phyloP scores from a whole-genome alignment of 495 filamentous ascomycete species.

The Hypoxylon intermedium region DNA sequence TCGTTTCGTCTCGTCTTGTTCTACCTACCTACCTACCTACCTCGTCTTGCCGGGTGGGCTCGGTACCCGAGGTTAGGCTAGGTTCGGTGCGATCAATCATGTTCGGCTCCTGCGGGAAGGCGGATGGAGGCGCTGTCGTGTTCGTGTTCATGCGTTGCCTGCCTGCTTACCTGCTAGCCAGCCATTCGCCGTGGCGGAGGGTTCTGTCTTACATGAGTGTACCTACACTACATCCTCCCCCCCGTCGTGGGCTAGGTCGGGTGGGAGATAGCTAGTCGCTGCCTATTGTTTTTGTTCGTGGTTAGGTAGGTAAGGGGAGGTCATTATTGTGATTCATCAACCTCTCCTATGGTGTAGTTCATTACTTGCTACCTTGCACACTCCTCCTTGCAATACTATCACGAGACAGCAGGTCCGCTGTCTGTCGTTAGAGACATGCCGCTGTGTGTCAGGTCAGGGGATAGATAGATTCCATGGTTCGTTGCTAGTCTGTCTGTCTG shows the following conservation, averaged over 20 bases:
- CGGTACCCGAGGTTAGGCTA: conserved; percentile 1
- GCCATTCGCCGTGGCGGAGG: background rate
- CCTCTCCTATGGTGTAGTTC: too few relatives aligned
- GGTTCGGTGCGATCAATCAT: background rate
- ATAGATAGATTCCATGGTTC: too few relatives aligned
- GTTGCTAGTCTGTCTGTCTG: too few relatives aligned
- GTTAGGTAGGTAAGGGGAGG: background rate
- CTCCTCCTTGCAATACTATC: too few relatives aligned
- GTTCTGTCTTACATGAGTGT: too few relatives aligned
- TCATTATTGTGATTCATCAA: too few relatives aligned
- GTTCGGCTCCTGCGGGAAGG: conserved; percentile 14
- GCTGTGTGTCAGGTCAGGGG: too few relatives aligned
- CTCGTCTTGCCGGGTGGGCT: background rate
- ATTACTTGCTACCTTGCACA: too few relatives aligned
- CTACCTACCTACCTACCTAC: background rate
- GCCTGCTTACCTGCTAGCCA: background rate
- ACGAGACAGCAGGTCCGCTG: too few relatives aligned
- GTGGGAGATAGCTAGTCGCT: background rate
- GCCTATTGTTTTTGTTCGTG: too few relatives aligned
- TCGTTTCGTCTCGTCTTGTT: background rate
- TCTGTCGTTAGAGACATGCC: too few relatives aligned
- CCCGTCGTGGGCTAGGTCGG: background rate
- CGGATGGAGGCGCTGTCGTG: conserved; percentile 9
- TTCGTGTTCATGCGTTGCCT: background rate
- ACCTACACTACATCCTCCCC: too few relatives aligned